Conservation (phyloP, 225 moss, liverwort and hornwort genomes). For the Anthoceros angustus region DNA sequence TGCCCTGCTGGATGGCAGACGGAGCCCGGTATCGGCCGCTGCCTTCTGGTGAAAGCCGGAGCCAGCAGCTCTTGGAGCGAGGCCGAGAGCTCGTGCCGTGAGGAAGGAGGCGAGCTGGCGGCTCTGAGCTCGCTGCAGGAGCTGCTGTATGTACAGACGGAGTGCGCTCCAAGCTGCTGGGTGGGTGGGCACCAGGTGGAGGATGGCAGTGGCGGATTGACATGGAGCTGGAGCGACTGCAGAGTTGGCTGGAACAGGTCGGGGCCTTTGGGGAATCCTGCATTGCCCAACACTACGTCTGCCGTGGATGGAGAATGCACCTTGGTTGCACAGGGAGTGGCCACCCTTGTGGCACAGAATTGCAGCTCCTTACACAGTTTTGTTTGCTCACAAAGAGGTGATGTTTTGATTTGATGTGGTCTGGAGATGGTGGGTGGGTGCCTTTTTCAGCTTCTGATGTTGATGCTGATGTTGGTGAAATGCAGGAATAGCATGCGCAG, state of each 20-base stretch:
- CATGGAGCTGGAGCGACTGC: slow-evolving; percentile 23
- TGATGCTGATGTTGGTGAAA: slow-evolving; percentile 19
- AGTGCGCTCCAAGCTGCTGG: slow-evolving; percentile 68
- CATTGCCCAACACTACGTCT: slow-evolving; percentile 14
- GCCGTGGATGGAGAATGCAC: slow-evolving; percentile 38
- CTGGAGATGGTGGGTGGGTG: not conserved
- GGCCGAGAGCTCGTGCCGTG: slow-evolving; percentile 41
- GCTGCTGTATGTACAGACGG: slow-evolving; percentile 35
- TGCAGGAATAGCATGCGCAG: slow-evolving; percentile 26
- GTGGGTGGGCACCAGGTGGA: slow-evolving; percentile 55
- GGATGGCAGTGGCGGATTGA: slow-evolving; percentile 7
- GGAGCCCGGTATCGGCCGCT: slow-evolving; percentile 57
- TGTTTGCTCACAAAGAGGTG: slow-evolving; percentile 61
- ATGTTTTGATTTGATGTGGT: slow-evolving; percentile 12
- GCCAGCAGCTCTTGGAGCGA: slow-evolving; percentile 40
- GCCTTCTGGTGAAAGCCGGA: slow-evolving; percentile 45
- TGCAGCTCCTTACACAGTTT: slow-evolving; percentile 43
- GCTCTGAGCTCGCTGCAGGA: slow-evolving; percentile 42
- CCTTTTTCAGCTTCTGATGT: not conserved
- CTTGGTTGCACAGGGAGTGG: slow-evolving; percentile 29
- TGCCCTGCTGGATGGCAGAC: slow-evolving; percentile 82
- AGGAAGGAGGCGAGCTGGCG: slow-evolving; percentile 53
- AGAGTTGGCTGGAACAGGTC: slow-evolving; percentile 26
- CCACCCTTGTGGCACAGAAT: slow-evolving; percentile 47
- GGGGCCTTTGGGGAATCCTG: slow-evolving; percentile 12